phyloP scores from a whole-genome alignment of 768 basidiomycete species.

The Phanerochaete sordida region DNA sequence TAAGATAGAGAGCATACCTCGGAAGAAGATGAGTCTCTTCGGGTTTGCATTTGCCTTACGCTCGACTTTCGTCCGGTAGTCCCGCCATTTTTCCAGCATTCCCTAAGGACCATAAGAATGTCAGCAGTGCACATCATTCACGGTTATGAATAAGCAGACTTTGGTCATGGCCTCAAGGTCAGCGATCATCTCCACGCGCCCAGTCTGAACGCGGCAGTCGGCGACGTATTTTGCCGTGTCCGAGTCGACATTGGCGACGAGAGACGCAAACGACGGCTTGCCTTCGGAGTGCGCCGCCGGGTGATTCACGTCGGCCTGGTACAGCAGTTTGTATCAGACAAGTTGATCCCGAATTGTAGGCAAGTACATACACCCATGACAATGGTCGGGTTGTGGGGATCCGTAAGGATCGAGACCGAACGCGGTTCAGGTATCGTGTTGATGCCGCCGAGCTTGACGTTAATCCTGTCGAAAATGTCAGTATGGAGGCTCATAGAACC shows the following conservation, averaged over 20 bases:
- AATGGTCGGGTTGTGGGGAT: slow-evolving; percentile 71
- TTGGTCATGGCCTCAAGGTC: slow-evolving; percentile 64
- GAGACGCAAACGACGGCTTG: slow-evolving; percentile 75
- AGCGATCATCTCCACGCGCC: slow-evolving; percentile 74
- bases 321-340: not conserved
- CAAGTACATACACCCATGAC: slow-evolving; percentile 58
- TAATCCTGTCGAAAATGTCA: slow-evolving; percentile 46
- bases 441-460: slow-evolving; percentile 82
- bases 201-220: slow-evolving; percentile 61
- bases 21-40: slow-evolving; percentile 72
- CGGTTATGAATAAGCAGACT: slow-evolving; percentile 38
- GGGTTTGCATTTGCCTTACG: slow-evolving; percentile 46
- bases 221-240: slow-evolving; percentile 68
- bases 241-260: slow-evolving; percentile 79
- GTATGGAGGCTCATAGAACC: not conserved
- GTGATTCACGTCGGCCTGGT: slow-evolving; percentile 75
- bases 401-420: slow-evolving; percentile 61
- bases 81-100: slow-evolving; percentile 53
- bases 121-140: not conserved
- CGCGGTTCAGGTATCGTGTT: slow-evolving; percentile 72
- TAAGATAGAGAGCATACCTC: slow-evolving; percentile 33
- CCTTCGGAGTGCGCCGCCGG: slow-evolving; percentile 78
- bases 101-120: slow-evolving; percentile 33
- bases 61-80: slow-evolving; percentile 54
- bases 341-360: not conserved